These are phyloP conservation scores for Suillus americanus DNA, from an alignment of 768 basidiomycete species.

Conservation along the genomic window DNA sequence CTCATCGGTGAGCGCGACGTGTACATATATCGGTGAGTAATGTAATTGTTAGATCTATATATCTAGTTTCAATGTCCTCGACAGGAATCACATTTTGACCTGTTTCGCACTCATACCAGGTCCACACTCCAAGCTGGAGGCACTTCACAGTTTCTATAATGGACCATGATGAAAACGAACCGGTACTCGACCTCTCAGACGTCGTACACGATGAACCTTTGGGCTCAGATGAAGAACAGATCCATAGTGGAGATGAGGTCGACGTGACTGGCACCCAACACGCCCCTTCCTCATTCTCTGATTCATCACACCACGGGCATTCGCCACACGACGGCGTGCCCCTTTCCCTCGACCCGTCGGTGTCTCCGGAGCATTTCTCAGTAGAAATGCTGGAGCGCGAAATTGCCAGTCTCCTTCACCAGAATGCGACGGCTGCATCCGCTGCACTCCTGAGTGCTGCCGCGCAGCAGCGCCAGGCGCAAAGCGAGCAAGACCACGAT, in stretches of 20 bases:
- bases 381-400: conserved; percentile 79
- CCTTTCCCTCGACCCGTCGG: conserved; percentile 39
- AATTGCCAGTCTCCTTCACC: conserved; percentile 71
- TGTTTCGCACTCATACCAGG: neutral
- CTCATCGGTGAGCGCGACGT: conserved; percentile 22
- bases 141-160: conserved; percentile 27
- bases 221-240: conserved; percentile 50
- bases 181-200: conserved; percentile 74
- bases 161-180: conserved; percentile 57
- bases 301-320: conserved; percentile 15
- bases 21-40: conserved; percentile 20
- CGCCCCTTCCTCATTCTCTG: conserved; percentile 27
- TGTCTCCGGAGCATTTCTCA: conserved; percentile 50
- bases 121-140: neutral
- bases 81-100: neutral
- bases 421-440: conserved; percentile 71
- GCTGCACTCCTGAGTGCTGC: conserved; percentile 64
- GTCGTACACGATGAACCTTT: conserved; percentile 82
- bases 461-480: conserved; percentile 63
- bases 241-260: conserved; percentile 28
- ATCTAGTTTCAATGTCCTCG: neutral
- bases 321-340: conserved; percentile 27
- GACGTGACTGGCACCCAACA: no score
- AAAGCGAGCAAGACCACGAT: conserved; percentile 37
- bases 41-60: no score